Evolutionary conservation across 192 early-diverging fungal genomes (phyloP).

Genomic region (Gamsiella multidivaricata): DNA sequence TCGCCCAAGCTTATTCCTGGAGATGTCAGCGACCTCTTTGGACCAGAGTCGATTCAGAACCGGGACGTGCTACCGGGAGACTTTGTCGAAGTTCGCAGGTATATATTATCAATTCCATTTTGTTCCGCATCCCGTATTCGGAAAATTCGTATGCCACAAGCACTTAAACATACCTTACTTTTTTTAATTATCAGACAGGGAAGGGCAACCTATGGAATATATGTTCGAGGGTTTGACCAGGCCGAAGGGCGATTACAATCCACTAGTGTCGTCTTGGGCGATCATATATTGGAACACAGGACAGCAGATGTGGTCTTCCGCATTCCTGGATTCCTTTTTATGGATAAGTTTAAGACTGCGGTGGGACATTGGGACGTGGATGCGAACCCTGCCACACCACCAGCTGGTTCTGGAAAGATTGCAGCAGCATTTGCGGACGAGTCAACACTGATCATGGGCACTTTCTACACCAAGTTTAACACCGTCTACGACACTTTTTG

Average conservation of each 20-base stretch:
- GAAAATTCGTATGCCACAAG: neutral
- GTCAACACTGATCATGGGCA: conserved; percentile 46
- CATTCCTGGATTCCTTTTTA: conserved; percentile 47
- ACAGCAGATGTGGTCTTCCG: conserved; percentile 61
- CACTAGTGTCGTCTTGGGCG: conserved; percentile 19
- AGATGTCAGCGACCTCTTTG: conserved; percentile 28
- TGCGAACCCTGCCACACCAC: conserved; percentile 10
- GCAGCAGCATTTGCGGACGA: conserved; percentile 46
- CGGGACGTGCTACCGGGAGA: conserved; percentile 35
- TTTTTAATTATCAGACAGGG: conserved; percentile 1
- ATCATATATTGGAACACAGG: conserved; percentile 24
- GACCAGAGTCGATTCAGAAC: conserved; percentile 24
- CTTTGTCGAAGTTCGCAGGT: conserved; percentile 49
- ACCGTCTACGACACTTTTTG: conserved; percentile 53
- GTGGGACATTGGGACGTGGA: conserved; percentile 17
- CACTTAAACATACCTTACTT: neutral
- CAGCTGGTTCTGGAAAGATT: conserved; percentile 12
- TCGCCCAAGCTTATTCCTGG: conserved; percentile 3
- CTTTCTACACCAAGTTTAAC: conserved; percentile 42
- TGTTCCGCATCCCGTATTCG: no score
- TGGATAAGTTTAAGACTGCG: conserved; percentile 4
- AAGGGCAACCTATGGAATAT: conserved; percentile 17
- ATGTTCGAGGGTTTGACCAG: conserved; percentile 27
- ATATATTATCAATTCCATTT: no score
- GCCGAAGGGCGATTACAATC: conserved; percentile 39